Base-by-base conservation (phyloP, 2,329 filamentous ascomycete species). In the Alternaria rosae region DNA sequence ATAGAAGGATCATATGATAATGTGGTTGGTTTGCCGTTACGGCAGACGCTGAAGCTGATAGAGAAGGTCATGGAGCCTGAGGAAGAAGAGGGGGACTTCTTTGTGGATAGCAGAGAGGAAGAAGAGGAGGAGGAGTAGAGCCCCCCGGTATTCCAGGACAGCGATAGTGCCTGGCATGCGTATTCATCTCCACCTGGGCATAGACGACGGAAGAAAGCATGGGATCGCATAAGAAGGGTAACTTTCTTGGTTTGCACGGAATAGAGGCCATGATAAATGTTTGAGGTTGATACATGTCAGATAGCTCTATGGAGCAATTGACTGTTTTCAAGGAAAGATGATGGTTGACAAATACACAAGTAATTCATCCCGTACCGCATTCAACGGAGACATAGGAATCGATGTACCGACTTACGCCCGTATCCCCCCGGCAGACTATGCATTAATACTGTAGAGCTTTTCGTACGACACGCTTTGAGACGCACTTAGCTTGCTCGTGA, bases 1-100 rank as follows among this genome's bases (percentile, higher is more conserved):
- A 91, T 99, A 67, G 92, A 97, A 67, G 95, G 95, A 11, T 89
- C 88, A 57, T 92, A 93, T 73, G 95, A 99, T 83, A 98, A 98
- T 79, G 95, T 98, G 1, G 89, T 99, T 26, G 95, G 95, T 0
- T 78, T 99, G 78, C 95, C 95, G 8, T 85, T 98, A 67, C 87
- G 93, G 70, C 86, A 87, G 68, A 92, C 89, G 12, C 77, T 99
- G 78, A 88, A 88, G 76, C 79, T 97, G 72, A 95, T 97, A 62
- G 94, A 98, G 82, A 92, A 90, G 83, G 91, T 93, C n/a, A 84
- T 97, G 67, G 89, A 90, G 70, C 88, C 87, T 67, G 92, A 93
- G 52, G 79, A 82, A 42, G 70, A 73, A 5, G 30, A 71, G 30
- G 75, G 75, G 12, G 74, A 75, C 72, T 66, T 75, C 59, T 73